phyloP scores from a whole-genome alignment of 1,139 yeast species.

The Meyerozyma elateridarum region DNA sequence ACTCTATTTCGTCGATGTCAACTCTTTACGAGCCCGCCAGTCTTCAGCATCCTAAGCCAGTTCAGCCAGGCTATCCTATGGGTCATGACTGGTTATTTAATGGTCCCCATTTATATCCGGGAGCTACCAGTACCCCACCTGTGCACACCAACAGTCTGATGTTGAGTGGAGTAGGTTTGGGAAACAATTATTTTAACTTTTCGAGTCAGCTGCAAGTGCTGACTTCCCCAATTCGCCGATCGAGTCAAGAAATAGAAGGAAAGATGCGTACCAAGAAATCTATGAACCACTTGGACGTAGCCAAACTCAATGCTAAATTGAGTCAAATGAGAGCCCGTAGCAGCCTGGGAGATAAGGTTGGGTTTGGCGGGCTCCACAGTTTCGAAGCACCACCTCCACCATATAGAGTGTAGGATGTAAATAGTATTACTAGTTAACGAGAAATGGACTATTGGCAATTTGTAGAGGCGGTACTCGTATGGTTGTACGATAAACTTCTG shows the following conservation, averaged over 20 bases:
- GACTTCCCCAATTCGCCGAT: conserved; percentile 20
- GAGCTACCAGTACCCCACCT: background rate
- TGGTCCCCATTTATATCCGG: background rate
- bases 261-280: conserved; percentile 21
- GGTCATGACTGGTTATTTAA: too few relatives aligned
- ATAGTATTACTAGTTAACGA: too few relatives aligned
- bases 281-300: conserved; percentile 32
- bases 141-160: conserved; percentile 12
- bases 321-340: too few relatives aligned
- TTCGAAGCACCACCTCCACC: conserved; percentile 13
- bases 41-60: conserved; percentile 6
- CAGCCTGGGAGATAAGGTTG: too few relatives aligned
- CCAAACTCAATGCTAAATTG: conserved; percentile 21
- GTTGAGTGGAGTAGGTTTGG: conserved; percentile 33
- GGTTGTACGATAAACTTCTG: too few relatives aligned
- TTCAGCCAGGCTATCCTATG: too few relatives aligned
- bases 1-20: conserved; percentile 5
- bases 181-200: conserved; percentile 32
- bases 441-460: too few relatives aligned
- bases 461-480: too few relatives aligned
- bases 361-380: background rate
- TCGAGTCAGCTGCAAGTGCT: conserved; percentile 20
- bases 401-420: conserved; percentile 7
- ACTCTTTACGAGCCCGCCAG: background rate
- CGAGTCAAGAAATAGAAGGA: conserved; percentile 9